These are phyloP conservation scores for Xylaria sp. DNA, from an alignment of 2,329 filamentous ascomycete species.

Conservation along the genomic window DNA sequence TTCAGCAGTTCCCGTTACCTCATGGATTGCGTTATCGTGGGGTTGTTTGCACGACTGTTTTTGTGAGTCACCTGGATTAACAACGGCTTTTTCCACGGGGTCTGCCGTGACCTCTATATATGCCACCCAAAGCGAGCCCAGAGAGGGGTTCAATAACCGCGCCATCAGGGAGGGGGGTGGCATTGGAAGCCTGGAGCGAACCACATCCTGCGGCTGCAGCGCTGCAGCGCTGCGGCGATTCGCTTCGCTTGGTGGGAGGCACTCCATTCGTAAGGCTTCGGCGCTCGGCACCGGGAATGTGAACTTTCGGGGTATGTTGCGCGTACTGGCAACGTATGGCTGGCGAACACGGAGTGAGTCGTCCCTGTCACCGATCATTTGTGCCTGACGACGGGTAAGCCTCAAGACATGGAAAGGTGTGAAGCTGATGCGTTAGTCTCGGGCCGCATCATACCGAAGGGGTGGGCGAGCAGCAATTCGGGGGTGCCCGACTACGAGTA, in stretches of 20 bases:
- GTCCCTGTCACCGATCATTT: not conserved
- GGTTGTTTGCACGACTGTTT: not conserved
- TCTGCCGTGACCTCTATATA: not conserved
- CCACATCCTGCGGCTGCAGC: no score
- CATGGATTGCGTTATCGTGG: not conserved
- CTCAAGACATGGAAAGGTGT: not conserved
- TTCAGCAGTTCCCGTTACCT: not conserved
- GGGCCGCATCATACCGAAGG: not conserved
- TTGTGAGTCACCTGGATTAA: not conserved
- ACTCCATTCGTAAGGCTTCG: not conserved
- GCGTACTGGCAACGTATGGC: not conserved
- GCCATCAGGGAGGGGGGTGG: not conserved
- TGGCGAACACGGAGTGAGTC: not conserved
- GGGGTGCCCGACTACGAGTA: not conserved
- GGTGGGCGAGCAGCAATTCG: not conserved
- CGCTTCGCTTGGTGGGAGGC: not conserved
- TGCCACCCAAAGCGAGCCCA: not conserved
- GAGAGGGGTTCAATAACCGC: not conserved
- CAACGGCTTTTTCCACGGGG: not conserved
- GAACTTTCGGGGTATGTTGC: not conserved
- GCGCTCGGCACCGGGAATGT: not conserved
- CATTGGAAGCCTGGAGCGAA: not conserved
- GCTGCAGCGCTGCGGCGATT: not conserved
- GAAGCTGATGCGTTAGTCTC: not conserved
- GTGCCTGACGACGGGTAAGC: not conserved